These are phyloP conservation scores for Trichoderma sp. DNA, from an alignment of 2,329 filamentous ascomycete genomes.

Conservation along the genomic window DNA sequence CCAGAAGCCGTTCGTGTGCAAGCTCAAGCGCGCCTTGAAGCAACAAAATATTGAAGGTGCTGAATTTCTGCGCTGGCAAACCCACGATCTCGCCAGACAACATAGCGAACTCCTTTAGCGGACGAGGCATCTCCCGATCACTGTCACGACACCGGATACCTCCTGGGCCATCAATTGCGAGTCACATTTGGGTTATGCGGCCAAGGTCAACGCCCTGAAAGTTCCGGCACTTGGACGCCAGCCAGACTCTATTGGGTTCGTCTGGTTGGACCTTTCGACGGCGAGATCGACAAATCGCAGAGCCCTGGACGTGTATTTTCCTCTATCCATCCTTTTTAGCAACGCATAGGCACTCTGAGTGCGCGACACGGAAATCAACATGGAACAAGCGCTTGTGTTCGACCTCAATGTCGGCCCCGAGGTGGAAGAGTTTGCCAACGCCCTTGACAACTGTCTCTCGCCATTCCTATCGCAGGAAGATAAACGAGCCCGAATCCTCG, in stretches of 20 bases:
- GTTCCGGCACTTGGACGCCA: conserved; percentile 14
- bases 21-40: conserved; percentile 20
- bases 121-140: not conserved
- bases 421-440: conserved; percentile 81
- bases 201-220: conserved; percentile 1
- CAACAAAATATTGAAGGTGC: conserved; percentile 18
- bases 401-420: conserved; percentile 68
- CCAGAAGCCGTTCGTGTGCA: conserved; percentile 6
- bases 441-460: conserved; percentile 71
- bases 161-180: not conserved
- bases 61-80: conserved; percentile 15
- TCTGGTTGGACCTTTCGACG: conserved; percentile 4
- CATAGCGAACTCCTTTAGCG: not conserved
- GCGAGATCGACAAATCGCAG: conserved; percentile 1
- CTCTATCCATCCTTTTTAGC: not conserved
- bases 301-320: not conserved
- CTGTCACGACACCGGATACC: not conserved
- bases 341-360: not conserved
- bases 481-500: conserved; percentile 63
- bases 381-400: conserved; percentile 27
- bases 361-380: conserved; percentile 26
- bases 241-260: not conserved
- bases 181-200: conserved; percentile 2
- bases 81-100: not conserved
- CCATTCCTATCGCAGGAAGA: conserved; percentile 48